Evolutionary conservation across 116 monocot genomes (phyloP), one percentile per base, ranked within the genome.

Genomic region (Phalaenopsis hybrid): DNA sequence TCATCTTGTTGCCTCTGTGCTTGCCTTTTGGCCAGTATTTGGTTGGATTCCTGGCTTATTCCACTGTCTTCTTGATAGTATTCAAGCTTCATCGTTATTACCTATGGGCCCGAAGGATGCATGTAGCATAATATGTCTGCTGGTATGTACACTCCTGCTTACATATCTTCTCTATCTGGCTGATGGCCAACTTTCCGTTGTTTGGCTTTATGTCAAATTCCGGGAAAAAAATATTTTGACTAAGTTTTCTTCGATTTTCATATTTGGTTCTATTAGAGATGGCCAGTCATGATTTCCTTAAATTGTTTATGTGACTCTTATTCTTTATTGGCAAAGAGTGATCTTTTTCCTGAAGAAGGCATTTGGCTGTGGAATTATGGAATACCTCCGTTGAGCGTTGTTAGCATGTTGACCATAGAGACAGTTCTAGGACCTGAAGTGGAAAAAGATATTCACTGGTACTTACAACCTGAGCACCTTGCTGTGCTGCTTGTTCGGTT

Each of bases 71-170:
- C 86, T 99, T 72, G 93, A 89, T 81, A 93, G 85, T 86, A 84
- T 89, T 78, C 88, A 89, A 82, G 88, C 88, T 68, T 85, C 89
- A 78, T 86, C 88, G 61, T 86, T 81, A 74, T 74, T 95, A 76
- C 88, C 93, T 41, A 81, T 99, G 85, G 99, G 95, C 13, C 99
- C 99, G 69, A 95, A 93, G 78, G 99, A 95, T 88, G 93, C 89
- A 28, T 99, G 93, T 79, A 99, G 95, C 85, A 65, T 95, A 48
- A 82, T 99, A 17, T 92, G 83, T 61, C 93, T 99, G 80, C 77
- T 99, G 93, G 99, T 99, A 92, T 68, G 80, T 65, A n/a, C 20
- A 45, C 77, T 57, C 31, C 73, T 57, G 59, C 8, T 70, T 48
- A 49, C 57, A 49, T 59, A 25, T 67, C 67, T 41, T 72, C 4